phyloP scores from a whole-genome alignment of 78 protist species.

The Dictyostelium firmibasis region DNA sequence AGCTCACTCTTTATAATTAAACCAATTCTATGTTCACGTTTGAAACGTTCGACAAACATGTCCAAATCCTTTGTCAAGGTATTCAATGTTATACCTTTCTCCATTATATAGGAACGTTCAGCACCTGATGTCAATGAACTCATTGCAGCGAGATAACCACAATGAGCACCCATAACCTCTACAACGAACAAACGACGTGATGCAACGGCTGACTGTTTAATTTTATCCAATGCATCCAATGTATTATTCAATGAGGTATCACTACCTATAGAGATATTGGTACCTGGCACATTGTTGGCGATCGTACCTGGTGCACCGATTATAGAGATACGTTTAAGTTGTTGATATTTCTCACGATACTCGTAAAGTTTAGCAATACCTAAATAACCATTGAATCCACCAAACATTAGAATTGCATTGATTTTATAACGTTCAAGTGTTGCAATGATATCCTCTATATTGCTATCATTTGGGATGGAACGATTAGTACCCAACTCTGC shows the following conservation, averaged over 20 bases:
- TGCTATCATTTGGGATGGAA: conserved; percentile 63
- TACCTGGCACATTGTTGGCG: conserved; percentile 89
- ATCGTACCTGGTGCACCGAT: conserved; percentile 87
- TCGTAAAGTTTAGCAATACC: conserved; percentile 56
- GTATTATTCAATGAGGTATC: conserved; percentile 90
- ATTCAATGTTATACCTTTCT: conserved; percentile 37
- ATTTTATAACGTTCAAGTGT: conserved; percentile 19
- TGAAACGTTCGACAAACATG: conserved; percentile 57
- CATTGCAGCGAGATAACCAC: conserved; percentile 81
- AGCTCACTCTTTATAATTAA: conserved; percentile 64
- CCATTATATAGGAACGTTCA: conserved; percentile 69
- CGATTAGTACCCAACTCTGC: conserved; percentile 84
- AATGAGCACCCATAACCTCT: conserved; percentile 85
- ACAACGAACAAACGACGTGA: conserved; percentile 86
- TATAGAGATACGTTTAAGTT: conserved; percentile 41
- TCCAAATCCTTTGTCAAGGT: conserved; percentile 36
- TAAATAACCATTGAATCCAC: conserved; percentile 88
- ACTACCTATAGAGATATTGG: conserved; percentile 75
- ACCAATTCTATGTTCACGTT: conserved; percentile 26
- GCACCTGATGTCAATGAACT: conserved; percentile 79
- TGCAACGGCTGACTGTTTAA: conserved; percentile 83
- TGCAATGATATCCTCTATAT: conserved; percentile 6
- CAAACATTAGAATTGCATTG: conserved; percentile 75
- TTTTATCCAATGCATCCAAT: conserved; percentile 74
- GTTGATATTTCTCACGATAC: not conserved